Base-by-base conservation (phyloP, 2,329 filamentous ascomycete species). In the Tothia fuscella region DNA sequence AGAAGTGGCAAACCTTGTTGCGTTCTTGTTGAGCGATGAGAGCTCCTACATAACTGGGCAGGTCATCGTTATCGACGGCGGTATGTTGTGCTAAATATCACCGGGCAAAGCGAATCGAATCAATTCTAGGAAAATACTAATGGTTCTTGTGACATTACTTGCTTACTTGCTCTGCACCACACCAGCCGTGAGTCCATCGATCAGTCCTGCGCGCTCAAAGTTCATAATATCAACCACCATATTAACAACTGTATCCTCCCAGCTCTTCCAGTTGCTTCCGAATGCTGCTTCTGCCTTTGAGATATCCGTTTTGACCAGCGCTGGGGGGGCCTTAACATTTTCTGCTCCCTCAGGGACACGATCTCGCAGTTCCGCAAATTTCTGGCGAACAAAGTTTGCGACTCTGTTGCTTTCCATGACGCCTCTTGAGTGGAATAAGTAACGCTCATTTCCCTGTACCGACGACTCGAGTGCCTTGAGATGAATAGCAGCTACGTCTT, bases 1-100 rank as follows among this genome's bases (percentile, higher is more conserved):
- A 26, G 62, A 64, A 44, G 53, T 61, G 0, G 67, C 66, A 7
- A 59, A 62, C n/a, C 54, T 67, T 1, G 60, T 70, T 20, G 58
- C 65, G n/a, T 71, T 67, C 33, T 47, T 72, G 46, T 51, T 71
- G 14, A 65, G 65, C 32, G 61, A 66, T 44, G 61, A 63, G 7
- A 53, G 61, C 2, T 64, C 60, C 2, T 70, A 62, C 50, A 64
- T 68, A 1, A 71, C 67, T 1, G 67, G 67, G 0, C 55, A 59
- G 7, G 58, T 64, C 4, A 57, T 65, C 35, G 61, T 54, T 39
- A 63, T 70, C 17, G 68, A 71, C 52, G 68, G 68, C 3, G 67
- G 65, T 0, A 67, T 62, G 60, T 49, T 58, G 46, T 53, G 48
- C 35, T 51, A 5, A n/a, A n/a, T n/a, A n/a, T n/a, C n/a, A n/a